Conservation (phyloP, 202 grass and related monocot species). For the Alloteropsis angusta region DNA sequence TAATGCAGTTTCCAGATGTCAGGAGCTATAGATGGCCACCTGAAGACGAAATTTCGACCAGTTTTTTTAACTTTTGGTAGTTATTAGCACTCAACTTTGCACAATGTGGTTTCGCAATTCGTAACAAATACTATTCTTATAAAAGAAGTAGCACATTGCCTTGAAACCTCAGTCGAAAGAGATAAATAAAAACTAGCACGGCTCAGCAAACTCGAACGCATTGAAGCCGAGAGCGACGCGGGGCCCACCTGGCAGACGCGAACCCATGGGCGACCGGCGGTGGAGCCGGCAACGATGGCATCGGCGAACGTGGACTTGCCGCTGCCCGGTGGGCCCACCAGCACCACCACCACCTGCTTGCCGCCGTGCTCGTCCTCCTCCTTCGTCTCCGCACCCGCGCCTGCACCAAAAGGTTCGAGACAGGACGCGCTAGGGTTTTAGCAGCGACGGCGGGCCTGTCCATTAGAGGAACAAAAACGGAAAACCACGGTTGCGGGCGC, state of each 20-base stretch:
- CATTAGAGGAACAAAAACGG: background rate
- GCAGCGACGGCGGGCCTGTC: background rate
- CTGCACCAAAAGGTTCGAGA: slow-evolving; percentile 20
- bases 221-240: background rate
- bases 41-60: background rate
- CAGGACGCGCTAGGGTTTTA: slow-evolving; percentile 35
- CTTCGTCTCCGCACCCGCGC: background rate
- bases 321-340: slow-evolving; percentile 67
- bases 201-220: background rate
- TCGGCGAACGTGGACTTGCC: slow-evolving; percentile 91
- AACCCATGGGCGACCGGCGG: slow-evolving; percentile 41
- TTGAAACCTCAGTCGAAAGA: background rate
- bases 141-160: background rate
- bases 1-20: background rate
- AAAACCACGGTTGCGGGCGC: background rate
- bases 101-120: background rate
- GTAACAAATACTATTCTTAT: background rate
- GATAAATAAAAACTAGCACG: background rate
- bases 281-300: slow-evolving; percentile 32
- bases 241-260: slow-evolving; percentile 68
- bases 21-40: background rate
- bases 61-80: background rate
- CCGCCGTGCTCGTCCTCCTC: background rate
- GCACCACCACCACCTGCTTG: slow-evolving; percentile 39
- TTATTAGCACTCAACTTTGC: background rate